Percentiles rank a stretch among this genome's conserved stretches.
phyloP scores from a whole-genome alignment of 2,329 filamentous ascomycete genomes.

The Penicillium sp. region DNA sequence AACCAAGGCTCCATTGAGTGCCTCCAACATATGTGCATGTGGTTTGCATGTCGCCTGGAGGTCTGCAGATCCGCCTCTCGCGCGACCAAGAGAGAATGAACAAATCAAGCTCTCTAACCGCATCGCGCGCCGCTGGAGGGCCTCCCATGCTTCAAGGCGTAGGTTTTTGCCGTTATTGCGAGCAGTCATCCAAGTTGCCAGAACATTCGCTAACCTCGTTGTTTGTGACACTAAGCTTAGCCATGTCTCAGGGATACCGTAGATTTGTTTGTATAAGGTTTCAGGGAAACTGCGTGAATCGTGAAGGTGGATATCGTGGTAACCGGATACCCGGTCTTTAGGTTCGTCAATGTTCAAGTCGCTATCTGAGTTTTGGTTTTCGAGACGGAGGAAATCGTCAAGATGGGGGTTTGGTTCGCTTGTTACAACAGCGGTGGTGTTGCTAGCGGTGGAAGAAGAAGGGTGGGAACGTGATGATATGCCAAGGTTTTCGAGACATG shows the following conservation, averaged over 20 bases:
- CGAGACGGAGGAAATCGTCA: constrained; percentile 50
- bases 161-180: constrained; percentile 19
- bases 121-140: constrained; percentile 36
- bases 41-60: constrained; percentile 25
- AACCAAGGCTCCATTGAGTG: constrained; percentile 48
- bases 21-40: constrained; percentile 45
- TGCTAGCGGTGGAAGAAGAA: constrained; percentile 12
- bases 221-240: constrained; percentile 53
- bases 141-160: constrained; percentile 35
- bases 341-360: constrained; percentile 48
- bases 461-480: constrained; percentile 11
- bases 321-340: constrained; percentile 41
- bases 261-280: constrained; percentile 50
- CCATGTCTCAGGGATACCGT: constrained; percentile 54
- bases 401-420: constrained; percentile 38
- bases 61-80: constrained; percentile 19
- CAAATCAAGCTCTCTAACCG: constrained; percentile 45
- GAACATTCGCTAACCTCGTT: constrained; percentile 50
- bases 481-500: constrained; percentile 31
- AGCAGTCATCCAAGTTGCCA: constrained; percentile 37
- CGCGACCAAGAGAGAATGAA: constrained; percentile 34
- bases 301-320: constrained; percentile 50
- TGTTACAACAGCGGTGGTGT: not conserved
- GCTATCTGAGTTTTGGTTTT: constrained; percentile 42
- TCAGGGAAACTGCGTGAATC: constrained; percentile 42